Base-by-base conservation (phyloP, 1,139 yeast genomes). In the Saccharomycopsis phalli region DNA sequence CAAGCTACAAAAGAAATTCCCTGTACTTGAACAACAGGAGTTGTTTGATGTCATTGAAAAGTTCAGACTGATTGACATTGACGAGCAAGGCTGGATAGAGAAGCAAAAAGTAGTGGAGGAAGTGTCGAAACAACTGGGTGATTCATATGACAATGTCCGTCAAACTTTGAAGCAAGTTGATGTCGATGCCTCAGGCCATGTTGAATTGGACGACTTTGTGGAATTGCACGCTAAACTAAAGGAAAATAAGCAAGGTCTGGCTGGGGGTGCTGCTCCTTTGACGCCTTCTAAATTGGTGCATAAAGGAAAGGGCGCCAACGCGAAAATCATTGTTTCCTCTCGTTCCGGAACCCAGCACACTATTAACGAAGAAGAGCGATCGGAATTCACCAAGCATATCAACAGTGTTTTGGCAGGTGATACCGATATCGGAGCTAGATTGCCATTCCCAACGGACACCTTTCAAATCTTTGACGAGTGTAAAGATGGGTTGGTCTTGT, bases 391-490 rank as follows among this genome's bases (percentile, higher is more conserved):
- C 4, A 76, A 94, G 57, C 99, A 91, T 61, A 88, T 91, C 61
- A 91, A 91, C 61, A 74, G 87, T 36, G 96, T 87, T 5, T 71
- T 91, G 43, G 75, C 86, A 4, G 97, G 94, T n/a, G 98, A 93
- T 58, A 58, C 78, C 1, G 88, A 86, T 49, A 71, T 91, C 46
- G 97, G 96, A 19, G 66, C 70, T 48, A 68, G 95, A 51, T 66
- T 91, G 50, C 98, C 99, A 5, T 81, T 91, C 56, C 94, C 95
- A 50, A 79, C 94, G 7, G 95, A 91, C 50, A 81, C 91, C 30
- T 91, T 91, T 68, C 97, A 93, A 64, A 71, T 91, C 47, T 91
- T 91, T 56, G 99, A 91, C 60, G 98, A 91, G 62, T 86, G 95
- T 64, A 77, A 88, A 52, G 98, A 93, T 59, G 97, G 98, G 50